Base-by-base conservation (phyloP, 2,329 filamentous ascomycete species). In the Neofusicoccum ribis region DNA sequence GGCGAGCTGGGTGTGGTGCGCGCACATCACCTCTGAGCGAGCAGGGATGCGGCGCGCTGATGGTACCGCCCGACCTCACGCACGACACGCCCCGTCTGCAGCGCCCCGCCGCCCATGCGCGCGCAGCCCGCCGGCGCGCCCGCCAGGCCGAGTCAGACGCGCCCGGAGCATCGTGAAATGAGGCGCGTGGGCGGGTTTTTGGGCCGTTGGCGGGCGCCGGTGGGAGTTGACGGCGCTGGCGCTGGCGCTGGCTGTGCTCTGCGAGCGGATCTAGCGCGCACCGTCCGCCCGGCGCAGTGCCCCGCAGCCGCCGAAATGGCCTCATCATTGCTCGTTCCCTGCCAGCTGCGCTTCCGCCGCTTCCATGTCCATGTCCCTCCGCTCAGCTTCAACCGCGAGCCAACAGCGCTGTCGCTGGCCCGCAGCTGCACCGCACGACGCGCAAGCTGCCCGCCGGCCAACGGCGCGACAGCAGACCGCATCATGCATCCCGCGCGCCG, bases 271-370 rank as follows among this genome's bases (percentile, higher is more conserved):
- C 54, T 59, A 46, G 54, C 54, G 54, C 41, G 54, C 54, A 46
- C 54, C 54, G 54, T 36, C 54, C 41, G 54, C 41, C 54, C 54
- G 52, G 39, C 37, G 52, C 52, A 12, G 39, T 20, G 39, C 54
- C 54, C 54, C 54, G 54, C 54, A 59, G 39, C 54, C 54, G 54
- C 54, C 54, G 54, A 59, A 59, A 59, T 59, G 54, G 54, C 54
- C 54, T 46, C 54, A 59, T 59, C 54, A 23, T 34, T 31, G 52
- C 54, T 46, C 54, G 23, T 58, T 58, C 52, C 39, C 54, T 56
- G 52, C 23, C 43, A 17, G 36, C 27, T 36, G 54, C 54, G 39
- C 54, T 27, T 41, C 20, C 52, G 41, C 39, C 52, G 37, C 20
- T 27, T 23, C 52, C 36, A 43, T 31, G 15, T 41, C 34, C n/a